Percentiles rank a stretch among this genome's conserved stretches.
phyloP scores from a whole-genome alignment of 768 basidiomycete species.

The Multifurca ochricompacta region DNA sequence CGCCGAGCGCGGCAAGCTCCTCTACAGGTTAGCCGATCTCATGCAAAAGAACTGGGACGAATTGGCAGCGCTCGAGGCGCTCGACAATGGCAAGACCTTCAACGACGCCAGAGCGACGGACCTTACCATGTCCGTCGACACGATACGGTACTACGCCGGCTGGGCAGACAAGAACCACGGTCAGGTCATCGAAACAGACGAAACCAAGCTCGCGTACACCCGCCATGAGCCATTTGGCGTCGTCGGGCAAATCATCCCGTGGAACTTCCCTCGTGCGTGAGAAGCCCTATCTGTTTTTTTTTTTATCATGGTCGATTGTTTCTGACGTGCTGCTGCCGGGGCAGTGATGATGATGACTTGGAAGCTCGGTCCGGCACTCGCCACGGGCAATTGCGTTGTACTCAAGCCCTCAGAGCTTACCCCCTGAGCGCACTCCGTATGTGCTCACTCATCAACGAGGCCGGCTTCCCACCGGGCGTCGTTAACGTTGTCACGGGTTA shows the following conservation, averaged over 20 bases:
- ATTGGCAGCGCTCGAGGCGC: constrained; percentile 63
- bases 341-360: constrained; percentile 46
- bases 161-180: constrained; percentile 83
- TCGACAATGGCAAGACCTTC: too few species aligned
- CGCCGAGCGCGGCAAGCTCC: constrained; percentile 42
- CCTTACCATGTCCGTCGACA: constrained; percentile 37
- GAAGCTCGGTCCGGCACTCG: constrained; percentile 58
- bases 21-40: too few species aligned
- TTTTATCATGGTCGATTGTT: not conserved
- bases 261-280: constrained; percentile 48
- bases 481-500: constrained; percentile 52
- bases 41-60: constrained; percentile 56
- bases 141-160: constrained; percentile 74
- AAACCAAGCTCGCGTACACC: constrained; percentile 47
- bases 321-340: too few species aligned
- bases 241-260: constrained; percentile 54
- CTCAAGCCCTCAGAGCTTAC: constrained; percentile 61
- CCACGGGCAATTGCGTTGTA: constrained; percentile 51
- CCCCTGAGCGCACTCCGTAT: constrained; percentile 44
- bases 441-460: constrained; percentile 35
- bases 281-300: not conserved
- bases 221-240: constrained; percentile 54
- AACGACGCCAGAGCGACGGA: constrained; percentile 41
- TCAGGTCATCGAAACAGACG: constrained; percentile 58
- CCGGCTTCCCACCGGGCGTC: constrained; percentile 56